Evolutionary conservation across 2,329 filamentous ascomycete genomes (phyloP), one percentile per base, ranked within the genome.

Genomic region (Penicillium rolfsii): DNA sequence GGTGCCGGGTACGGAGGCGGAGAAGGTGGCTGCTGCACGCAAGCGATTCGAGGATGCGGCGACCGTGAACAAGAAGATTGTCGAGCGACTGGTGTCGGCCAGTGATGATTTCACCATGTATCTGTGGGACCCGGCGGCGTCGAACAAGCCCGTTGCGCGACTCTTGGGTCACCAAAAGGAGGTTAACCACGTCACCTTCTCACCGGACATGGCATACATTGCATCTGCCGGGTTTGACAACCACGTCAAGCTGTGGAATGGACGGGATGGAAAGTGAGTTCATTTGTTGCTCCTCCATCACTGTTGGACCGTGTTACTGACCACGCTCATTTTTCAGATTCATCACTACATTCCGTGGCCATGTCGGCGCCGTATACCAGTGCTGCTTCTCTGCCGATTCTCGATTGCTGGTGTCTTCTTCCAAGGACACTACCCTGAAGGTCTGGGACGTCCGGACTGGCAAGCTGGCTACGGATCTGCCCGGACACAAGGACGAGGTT

Each of bases 41-140:
- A 85, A 90, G 68, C 86, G 93, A 28, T 98, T 97, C 72, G 88
- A 95, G 69, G 91, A 93, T 73, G 93, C 93, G 1, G 91, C 92
- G 5, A 90, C 84, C 2, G 83, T 93, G 30, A 86, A 89, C 65
- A 90, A 90, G 28, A 87, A 89, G 71, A 83, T 96, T 24, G 87
- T 90, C 1, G 95, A 99, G 80, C 86, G 91, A 30, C 80, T 98
- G 4, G 91, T 96, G 2, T 96, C 93, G 8, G 95, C 94, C 2
- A 94, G 90, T 67, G 95, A 98, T 73, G 95, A 99, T 76, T 96
- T 93, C 76, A 97, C 93, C 5, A 94, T 99, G 85, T 97, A 93
- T 74, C 84, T 99, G 7, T 99, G 94, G 94, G 91, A 96, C 62
- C 93, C 93, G 0, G 83, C 88, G 9, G 83, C 82, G 46, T 88